A percentile compares a stretch with the other conserved stretches of the same genome.
Evolutionary conservation across 1,284 basidiomycete genomes (phyloP).

Genomic region (Pulveroboletus sp.): DNA sequence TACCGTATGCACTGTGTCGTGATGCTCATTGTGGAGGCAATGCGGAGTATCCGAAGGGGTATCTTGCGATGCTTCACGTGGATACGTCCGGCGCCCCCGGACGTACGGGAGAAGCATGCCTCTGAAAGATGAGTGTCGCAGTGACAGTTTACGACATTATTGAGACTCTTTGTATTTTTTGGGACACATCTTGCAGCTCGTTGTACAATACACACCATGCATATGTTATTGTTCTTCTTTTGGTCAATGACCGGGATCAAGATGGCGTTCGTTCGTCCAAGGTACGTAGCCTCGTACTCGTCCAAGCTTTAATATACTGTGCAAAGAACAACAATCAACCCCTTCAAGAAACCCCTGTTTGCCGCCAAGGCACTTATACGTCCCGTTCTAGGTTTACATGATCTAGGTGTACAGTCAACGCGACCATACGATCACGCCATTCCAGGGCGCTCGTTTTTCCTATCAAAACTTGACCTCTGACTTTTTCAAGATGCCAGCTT

Average conservation of each 20-base stretch:
- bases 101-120: constrained; percentile 15
- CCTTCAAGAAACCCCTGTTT: background rate
- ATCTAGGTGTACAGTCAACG: background rate
- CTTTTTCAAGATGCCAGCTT: constrained; percentile 30
- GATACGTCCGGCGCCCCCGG: constrained; percentile 12
- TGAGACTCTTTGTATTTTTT: background rate
- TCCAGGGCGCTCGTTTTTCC: background rate
- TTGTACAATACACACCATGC: constrained; percentile 15
- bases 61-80: constrained; percentile 15
- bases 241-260: background rate
- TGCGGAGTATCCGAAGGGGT: constrained; percentile 15
- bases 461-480: constrained; percentile 28
- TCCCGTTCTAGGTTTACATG: background rate
- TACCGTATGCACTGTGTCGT: constrained; percentile 47
- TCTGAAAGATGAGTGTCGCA: background rate
- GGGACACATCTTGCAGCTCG: background rate
- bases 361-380: background rate
- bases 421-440: background rate
- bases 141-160: background rate
- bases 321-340: background rate
- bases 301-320: background rate
- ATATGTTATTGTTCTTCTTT: background rate
- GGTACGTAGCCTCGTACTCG: too few species aligned
- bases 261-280: background rate
- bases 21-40: constrained; percentile 11